Base-by-base conservation (phyloP, 73 alveolate genomes). In the Paraurostyla sp. region DNA sequence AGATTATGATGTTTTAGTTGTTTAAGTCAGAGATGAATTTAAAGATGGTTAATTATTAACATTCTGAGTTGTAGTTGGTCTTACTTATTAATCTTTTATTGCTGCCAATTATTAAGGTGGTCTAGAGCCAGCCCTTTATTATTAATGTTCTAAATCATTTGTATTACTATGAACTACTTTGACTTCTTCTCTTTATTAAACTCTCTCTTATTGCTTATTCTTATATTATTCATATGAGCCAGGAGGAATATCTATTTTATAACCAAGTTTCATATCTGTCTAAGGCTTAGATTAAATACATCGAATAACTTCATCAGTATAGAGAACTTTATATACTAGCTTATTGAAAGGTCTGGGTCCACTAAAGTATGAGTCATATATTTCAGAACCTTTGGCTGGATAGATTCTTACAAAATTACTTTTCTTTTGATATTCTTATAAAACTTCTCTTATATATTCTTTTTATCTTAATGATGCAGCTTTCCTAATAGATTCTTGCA, bases 331-430 rank as follows among this genome's bases (percentile, higher is more conserved):
- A 48, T 92, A 92, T 0, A 92, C 57, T 7, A 86, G n/a, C 83
- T 65, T 84, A 45, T 92, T 92, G 76, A 60, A 41, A 22, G 95
- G 93, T 43, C 92, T 46, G 7, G 91, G 91, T 16, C 89, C 58
- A 23, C 35, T 38, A 54, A 92, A 92, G 75, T 25, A 88, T 35
- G 45, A 35, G 32, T 87, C 93, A 51, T 92, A 92, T 16, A 76
- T 50, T 20, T 88, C 86, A 42, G 90, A 30, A 0, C 90, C 90
- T 63, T 88, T 80, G 7, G 92, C 84, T 20, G 96, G 96, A 81
- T 43, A 92, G n/a, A 92, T 92, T 71, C 96, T 88, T 38, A 92
- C 63, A 54, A 76, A 92, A 71, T 92, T 90, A 9, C 93, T 92
- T 51, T 45, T 51, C 69, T 91, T 88, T 42, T 42, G 32, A 32